Evolutionary conservation across 208 protist genomes (phyloP).

Genomic region (Leishmania guyanensis): DNA sequence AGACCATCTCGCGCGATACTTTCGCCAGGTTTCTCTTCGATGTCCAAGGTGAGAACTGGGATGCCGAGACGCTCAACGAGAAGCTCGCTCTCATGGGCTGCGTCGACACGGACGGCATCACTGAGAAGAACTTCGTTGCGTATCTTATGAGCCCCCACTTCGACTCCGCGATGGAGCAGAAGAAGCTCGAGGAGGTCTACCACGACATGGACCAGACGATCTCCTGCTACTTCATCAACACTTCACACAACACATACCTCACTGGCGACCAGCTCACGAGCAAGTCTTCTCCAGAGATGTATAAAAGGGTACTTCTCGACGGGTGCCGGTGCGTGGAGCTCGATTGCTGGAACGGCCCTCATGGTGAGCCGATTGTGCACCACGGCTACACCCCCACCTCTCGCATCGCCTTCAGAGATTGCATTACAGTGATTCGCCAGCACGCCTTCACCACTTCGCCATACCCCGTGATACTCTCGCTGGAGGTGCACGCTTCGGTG

Average conservation of each 20-base stretch:
- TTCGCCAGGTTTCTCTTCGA: slow-evolving; percentile 53
- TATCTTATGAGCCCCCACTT: slow-evolving; percentile 49
- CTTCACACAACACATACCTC: slow-evolving; percentile 97
- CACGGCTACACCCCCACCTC: slow-evolving; percentile 83
- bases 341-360: slow-evolving; percentile 81
- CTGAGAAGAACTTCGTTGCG: slow-evolving; percentile 41
- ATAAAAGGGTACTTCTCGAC: slow-evolving; percentile 66
- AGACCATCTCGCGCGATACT: slow-evolving; percentile 43
- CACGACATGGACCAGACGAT: slow-evolving; percentile 89
- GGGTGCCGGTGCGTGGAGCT: slow-evolving; percentile 86
- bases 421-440: slow-evolving; percentile 62
- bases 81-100: slow-evolving; percentile 46
- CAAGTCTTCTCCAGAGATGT: slow-evolving; percentile 59
- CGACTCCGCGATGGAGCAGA: slow-evolving; percentile 33
- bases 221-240: slow-evolving; percentile 90
- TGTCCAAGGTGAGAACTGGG: slow-evolving; percentile 45
- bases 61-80: slow-evolving; percentile 37
- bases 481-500: slow-evolving; percentile 74
- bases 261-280: slow-evolving; percentile 91
- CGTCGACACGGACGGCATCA: slow-evolving; percentile 33
- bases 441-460: slow-evolving; percentile 63
- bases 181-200: slow-evolving; percentile 48
- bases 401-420: slow-evolving; percentile 67
- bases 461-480: slow-evolving; percentile 82
- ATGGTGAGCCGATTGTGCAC: slow-evolving; percentile 77